Base-by-base conservation (phyloP, 2,329 filamentous ascomycete genomes). In the Fusarium sp. region DNA sequence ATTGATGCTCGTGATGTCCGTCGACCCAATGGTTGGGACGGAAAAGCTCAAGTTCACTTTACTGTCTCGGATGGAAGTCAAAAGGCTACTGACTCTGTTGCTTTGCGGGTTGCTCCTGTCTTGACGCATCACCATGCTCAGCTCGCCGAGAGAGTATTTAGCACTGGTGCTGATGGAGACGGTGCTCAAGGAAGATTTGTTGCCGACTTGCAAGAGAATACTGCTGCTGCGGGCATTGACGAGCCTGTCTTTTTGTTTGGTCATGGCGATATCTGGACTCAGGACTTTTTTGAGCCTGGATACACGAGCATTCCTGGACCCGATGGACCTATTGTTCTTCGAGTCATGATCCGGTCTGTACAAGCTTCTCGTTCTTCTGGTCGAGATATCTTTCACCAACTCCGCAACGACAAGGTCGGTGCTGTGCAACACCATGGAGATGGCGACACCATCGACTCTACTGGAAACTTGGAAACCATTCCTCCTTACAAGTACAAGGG, bases 241-340 rank as follows among this genome's bases (percentile, higher is more conserved):
- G 70, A 72, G 11, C 60, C 69, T 2, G 12, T 72, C 0, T 72
- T 72, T 33, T 14, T 72, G 9, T 72, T 72, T 45, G 35, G 47
- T 2, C 59, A 70, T 6, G 54, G 61, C 7, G 70, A 72, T 52
- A 63, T 72, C 20, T 86, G 83, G 84, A 79, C 80, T 0, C 84
- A 85, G 59, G 83, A 86, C 65, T 80, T 82, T 47, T 70, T 85
- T 25, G 83, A 85, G 70, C 80, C 84, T 0, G 84, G 76, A 0
- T 86, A 83, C 65, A 73, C 78, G 0, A 84, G 80, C 56, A 85
- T 85, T 62, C 84, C 84, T 0, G 83, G 83, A 0, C 81, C 81
- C 0, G 47, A 81, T 4, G 81, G 82, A 0, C 74, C 81, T 6
- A 63, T 81, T 11, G 69, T 70, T 1, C 71, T 84, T 2, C 79